Conservation (phyloP, 2,329 filamentous ascomycete genomes). For the Ampelomyces quisqualis region DNA sequence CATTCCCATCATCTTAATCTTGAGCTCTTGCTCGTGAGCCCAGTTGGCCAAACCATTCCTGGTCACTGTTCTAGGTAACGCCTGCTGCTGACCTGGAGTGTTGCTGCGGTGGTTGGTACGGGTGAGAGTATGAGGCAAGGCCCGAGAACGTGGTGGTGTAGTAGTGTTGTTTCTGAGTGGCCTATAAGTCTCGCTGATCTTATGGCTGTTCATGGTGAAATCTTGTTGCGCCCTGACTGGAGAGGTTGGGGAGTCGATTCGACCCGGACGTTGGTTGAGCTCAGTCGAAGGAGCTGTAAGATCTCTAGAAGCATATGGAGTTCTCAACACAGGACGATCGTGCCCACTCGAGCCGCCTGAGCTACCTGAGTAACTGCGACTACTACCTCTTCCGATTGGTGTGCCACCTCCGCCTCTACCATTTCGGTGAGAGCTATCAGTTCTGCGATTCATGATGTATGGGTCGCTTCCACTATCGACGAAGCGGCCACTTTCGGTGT, state of each 20-base stretch:
- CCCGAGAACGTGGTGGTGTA: background rate
- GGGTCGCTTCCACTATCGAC: background rate
- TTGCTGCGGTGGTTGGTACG: background rate
- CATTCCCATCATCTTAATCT: slow-evolving; percentile 21
- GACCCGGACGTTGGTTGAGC: background rate
- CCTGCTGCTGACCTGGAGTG: slow-evolving; percentile 1
- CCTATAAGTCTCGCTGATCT: slow-evolving; percentile 20
- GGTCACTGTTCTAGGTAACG: slow-evolving; percentile 2
- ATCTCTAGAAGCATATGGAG: background rate
- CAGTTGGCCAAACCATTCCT: slow-evolving; percentile 12
- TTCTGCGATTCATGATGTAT: slow-evolving; percentile 13
- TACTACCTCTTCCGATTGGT: slow-evolving; percentile 10
- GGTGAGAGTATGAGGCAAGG: too few species aligned
- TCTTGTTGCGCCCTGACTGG: slow-evolving; percentile 8
- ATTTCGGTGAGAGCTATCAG: slow-evolving; percentile 4
- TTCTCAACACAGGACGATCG: slow-evolving; percentile 8
- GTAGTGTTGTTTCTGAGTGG: background rate
- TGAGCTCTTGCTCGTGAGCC: slow-evolving; percentile 24
- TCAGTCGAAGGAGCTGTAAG: slow-evolving; percentile 5
- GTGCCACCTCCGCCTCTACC: slow-evolving; percentile 6
- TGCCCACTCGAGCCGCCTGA: slow-evolving; percentile 16
- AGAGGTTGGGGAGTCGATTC: slow-evolving; percentile 3
- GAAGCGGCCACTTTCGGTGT: slow-evolving; percentile 2
- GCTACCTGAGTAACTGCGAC: slow-evolving; percentile 15
- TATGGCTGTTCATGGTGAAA: slow-evolving; percentile 13